Base-by-base conservation (phyloP, 441 rosid genomes). In the Corymbia calophylla region DNA sequence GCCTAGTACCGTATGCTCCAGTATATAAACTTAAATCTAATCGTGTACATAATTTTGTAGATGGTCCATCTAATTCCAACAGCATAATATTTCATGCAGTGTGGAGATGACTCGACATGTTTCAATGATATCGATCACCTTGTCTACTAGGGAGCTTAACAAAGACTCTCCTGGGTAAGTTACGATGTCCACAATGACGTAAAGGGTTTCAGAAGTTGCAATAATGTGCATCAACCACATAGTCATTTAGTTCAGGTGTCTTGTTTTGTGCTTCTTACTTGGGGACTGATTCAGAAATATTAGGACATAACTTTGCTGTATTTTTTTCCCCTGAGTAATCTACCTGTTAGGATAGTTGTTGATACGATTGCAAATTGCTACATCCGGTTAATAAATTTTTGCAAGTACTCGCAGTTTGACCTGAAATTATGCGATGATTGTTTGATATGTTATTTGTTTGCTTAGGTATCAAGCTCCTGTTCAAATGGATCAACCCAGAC, bases 101-200 rank as follows among this genome's bases (percentile, higher is more conserved):
- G 99, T 98, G 93, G 99, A 98, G 94, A 94, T 94, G 96, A 96
- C 98, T 88, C 97, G 99, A 70, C 98, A 95, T 89, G 99, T 98
- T 91, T 98, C 99, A 48, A 95, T 97, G 99, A 97, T 98, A 89
- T 94, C 99, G 54, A 94, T 98, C 89, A 96, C 99, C 60, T 95
- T 98, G 89, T 98, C 99, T 2, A 87, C 94, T 25, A 90, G 80
- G 90, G 98, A 96, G 92, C 96, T 96, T n/a, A 92, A 96, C 92
- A 93, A 86, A 73, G 88, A 92, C 86, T 96, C 99, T 91, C 94
- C 98, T 62, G 99, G 99, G 99, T 97, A 95, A 92, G 97, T 87
- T 90, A 47, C 0, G n/a, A 13, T 6, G 0, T 4, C 84, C 18
- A 23, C 53, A 23, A 12, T 47, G n/a, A 77, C 5, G 6, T 23